These are phyloP conservation scores for Pterocarpus macrocarpus DNA, from an alignment of 306 rosid genomes.

Conservation along the genomic window DNA sequence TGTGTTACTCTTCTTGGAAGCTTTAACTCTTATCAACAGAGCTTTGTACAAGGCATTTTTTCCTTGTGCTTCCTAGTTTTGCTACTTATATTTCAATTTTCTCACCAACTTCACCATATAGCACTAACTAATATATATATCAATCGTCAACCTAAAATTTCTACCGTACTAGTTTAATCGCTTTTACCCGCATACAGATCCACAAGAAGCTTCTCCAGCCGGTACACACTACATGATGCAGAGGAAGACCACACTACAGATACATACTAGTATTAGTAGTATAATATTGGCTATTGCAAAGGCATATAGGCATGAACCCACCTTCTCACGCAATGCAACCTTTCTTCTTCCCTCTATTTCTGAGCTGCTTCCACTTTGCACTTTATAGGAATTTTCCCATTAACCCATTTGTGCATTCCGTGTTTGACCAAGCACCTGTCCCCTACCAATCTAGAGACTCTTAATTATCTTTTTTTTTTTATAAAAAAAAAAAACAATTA, in stretches of 20 bases:
- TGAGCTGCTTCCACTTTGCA: constrained; percentile 22
- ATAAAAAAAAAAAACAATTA: too few species aligned
- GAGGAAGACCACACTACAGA: neutral
- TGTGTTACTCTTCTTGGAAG: too few species aligned
- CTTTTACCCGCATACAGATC: neutral
- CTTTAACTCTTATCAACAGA: too few species aligned
- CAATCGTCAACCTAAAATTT: neutral
- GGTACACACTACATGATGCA: neutral
- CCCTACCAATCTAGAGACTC: constrained; percentile 21
- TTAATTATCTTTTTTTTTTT: neutral
- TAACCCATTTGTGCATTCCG: constrained; percentile 39
- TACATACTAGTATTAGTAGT: neutral
- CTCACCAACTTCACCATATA: neutral
- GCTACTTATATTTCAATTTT: neutral
- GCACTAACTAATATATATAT: too few species aligned
- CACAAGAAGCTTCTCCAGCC: constrained; percentile 4
- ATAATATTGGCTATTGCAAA: neutral
- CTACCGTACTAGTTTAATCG: neutral
- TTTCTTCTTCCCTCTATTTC: neutral
- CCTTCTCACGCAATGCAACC: neutral
- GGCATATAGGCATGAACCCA: too few species aligned
- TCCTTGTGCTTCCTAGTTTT: neutral
- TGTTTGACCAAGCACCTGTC: constrained; percentile 51
- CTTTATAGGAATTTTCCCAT: constrained; percentile 42
- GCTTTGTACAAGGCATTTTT: too few species aligned